Base-by-base conservation (phyloP, 352 stramenopile genomes). In the Globisporangium alternatum region DNA sequence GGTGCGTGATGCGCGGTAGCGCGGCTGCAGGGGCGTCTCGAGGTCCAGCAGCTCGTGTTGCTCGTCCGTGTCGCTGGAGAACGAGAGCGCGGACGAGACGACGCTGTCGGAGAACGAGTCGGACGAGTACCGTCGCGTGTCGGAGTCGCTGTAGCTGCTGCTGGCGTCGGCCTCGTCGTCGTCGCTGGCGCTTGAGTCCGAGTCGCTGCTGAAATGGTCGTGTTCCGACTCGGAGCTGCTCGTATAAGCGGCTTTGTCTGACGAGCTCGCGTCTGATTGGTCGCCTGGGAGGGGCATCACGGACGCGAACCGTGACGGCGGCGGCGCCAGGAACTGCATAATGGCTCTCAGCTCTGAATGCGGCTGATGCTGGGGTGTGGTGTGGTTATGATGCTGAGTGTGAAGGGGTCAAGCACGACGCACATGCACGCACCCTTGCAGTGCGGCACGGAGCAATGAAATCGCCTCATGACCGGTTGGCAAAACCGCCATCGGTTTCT, bases 211-310 rank as follows among this genome's bases (percentile, higher is more conserved):
- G 19, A 47, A 10, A 21, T 47, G 15, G 41, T 22, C 17, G 21
- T 22, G 30, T 37, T 71, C 53, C 17, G 37, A 52, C 35, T 63
- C 57, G 57, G 22, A 39, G 31, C 30, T 64, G 30, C n/a, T 45
- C 43, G 10, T 21, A 39, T 17, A 44, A 45, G n/a, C 25, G 22
- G 37, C 37, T 35, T 56, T 56, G n/a, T 21, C 39, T 41, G 60
- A 52, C 37, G 33, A 61, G 60, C 60, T 66, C 33, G 10, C 12
- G 22, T 67, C 53, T 67, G 55, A 68, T 64, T 68, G 54, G 62
- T 62, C 62, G 41, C 30, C 30, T 57, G 55, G 37, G 56, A 68
- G 55, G 12, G 62, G 62, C 55, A 68, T 33, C n/a, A 70, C 64
- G 6, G 39, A 30, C 12, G 65, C 35, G 22, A 56, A 60, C 6